These are phyloP conservation scores for Cystoisospora suis DNA, from an alignment of 169 alveolate species.

Conservation along the genomic window DNA sequence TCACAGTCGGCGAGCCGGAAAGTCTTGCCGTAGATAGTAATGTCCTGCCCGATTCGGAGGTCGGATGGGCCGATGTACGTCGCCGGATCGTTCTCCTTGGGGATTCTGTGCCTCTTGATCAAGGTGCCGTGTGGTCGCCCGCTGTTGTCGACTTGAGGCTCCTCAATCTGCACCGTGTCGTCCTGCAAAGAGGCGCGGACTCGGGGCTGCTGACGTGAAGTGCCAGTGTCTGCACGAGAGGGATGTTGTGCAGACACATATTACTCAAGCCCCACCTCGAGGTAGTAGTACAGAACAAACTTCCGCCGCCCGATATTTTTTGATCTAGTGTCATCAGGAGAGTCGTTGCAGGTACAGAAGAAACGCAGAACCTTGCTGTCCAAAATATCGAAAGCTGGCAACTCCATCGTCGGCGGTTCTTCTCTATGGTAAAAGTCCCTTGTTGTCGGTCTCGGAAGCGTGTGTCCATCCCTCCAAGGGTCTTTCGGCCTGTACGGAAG, in stretches of 20 bases:
- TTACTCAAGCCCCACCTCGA: conserved; percentile 67
- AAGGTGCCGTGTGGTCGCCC: conserved; percentile 87
- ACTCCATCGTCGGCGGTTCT: not conserved
- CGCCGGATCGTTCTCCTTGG: conserved; percentile 71
- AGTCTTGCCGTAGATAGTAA: conserved; percentile 78
- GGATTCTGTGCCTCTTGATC: conserved; percentile 80
- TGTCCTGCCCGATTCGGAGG: conserved; percentile 77
- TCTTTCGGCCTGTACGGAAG: conserved; percentile 28
- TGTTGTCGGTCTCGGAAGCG: conserved; percentile 60
- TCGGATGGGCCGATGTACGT: conserved; percentile 75
- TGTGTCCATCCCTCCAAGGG: conserved; percentile 56
- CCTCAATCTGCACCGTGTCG: conserved; percentile 78
- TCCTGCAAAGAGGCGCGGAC: conserved; percentile 72
- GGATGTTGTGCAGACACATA: not conserved
- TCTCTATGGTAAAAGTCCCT: conserved; percentile 15
- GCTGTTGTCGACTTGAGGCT: conserved; percentile 80
- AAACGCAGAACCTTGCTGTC: conserved; percentile 74
- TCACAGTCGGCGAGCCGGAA: conserved; percentile 79
- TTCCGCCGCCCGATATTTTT: conserved; percentile 80
- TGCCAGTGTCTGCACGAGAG: no score
- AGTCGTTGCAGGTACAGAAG: conserved; percentile 83
- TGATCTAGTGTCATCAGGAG: conserved; percentile 79
- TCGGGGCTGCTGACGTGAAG: no score
- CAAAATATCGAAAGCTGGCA: conserved; percentile 68
- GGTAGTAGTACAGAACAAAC: conserved; percentile 76